Base-by-base conservation (phyloP, 1,284 basidiomycete genomes). In the Ceratobasidium sp. region DNA sequence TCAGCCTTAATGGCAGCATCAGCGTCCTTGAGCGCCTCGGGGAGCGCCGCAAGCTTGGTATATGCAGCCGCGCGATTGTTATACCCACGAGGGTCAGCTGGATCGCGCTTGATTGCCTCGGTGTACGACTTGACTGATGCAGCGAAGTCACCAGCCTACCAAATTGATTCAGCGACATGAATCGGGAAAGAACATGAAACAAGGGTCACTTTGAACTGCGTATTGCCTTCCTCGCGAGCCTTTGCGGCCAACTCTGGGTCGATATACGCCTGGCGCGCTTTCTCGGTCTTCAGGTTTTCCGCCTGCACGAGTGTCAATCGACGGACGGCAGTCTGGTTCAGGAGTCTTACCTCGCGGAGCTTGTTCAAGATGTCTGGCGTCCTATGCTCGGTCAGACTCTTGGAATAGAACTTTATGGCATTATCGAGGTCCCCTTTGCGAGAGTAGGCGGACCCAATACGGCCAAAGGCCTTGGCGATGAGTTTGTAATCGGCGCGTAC, bases 51-150 rank as follows among this genome's bases (percentile, higher is more conserved):
- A 34, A 99, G 89, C 84, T 99, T 99, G 82, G 93, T 95, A 84
- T 98, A 98, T 24, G 96, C 96, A 39, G 95, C 93, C 19, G 98
- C 95, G 73, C 98, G 91, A 86, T 99, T 99, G 81, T 96, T 98
- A 86, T 98, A 99, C 16, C 94, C 95, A 77, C 92, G 87, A 11
- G 98, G 89, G 81, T 99, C 97, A 41, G 83, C 81, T 53, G 98
- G 98, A 79, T 95, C 91, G 69, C 98, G 92, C 85, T 98, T 98
- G 86, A 99, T 98, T 76, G 95, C 92, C 84, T 99, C 98, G 14
- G 92, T 89, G 84, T 99, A 99, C 53, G 88, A 86, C 84, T 94
- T 95, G 77, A 99, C 96, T 0, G 96, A 94, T n/a, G 87, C 90
- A 19, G 90, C 95, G 83, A 95, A 98, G 81, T 96, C 90, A 31